These are phyloP conservation scores for Trichophyton simii DNA, from an alignment of 2,329 filamentous ascomycete genomes.

Conservation along the genomic window DNA sequence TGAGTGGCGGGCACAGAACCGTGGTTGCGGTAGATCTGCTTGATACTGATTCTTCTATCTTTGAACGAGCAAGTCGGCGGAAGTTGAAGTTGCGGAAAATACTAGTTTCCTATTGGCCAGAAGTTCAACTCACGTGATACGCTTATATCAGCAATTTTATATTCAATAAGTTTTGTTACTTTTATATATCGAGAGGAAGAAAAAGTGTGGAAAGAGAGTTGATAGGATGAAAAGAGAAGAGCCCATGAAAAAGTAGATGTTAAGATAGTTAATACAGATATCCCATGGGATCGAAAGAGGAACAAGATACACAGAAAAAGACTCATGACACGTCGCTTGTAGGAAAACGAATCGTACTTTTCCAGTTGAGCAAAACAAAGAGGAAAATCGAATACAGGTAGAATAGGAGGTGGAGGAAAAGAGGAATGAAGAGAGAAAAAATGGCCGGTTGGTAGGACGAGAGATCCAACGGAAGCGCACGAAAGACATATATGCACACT, in stretches of 20 bases:
- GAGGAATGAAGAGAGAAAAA: background rate
- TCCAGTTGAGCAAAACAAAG: background rate
- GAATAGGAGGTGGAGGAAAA: background rate
- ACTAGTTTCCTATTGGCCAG: background rate
- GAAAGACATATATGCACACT: background rate
- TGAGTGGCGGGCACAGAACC: background rate
- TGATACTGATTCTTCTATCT: background rate
- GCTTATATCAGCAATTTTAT: background rate
- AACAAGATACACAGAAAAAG: background rate
- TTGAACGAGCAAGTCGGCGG: background rate
- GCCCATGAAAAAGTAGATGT: background rate
- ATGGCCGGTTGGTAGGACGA: background rate
- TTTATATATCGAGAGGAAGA: background rate
- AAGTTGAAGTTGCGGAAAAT: background rate
- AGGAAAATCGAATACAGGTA: background rate
- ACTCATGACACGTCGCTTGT: background rate
- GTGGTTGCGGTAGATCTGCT: background rate
- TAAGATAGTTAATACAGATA: background rate
- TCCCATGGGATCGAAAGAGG: background rate
- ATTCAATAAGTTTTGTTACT: background rate
- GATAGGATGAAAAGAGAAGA: background rate
- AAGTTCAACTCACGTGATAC: background rate
- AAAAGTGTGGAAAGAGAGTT: background rate
- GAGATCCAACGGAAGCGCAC: background rate
- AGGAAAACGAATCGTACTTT: conserved; percentile 2